A percentile compares a stretch with the other conserved stretches of the same genome.
Evolutionary conservation across 1,284 basidiomycete species (phyloP).

Genomic region (Lignosus rhinocerotis): DNA sequence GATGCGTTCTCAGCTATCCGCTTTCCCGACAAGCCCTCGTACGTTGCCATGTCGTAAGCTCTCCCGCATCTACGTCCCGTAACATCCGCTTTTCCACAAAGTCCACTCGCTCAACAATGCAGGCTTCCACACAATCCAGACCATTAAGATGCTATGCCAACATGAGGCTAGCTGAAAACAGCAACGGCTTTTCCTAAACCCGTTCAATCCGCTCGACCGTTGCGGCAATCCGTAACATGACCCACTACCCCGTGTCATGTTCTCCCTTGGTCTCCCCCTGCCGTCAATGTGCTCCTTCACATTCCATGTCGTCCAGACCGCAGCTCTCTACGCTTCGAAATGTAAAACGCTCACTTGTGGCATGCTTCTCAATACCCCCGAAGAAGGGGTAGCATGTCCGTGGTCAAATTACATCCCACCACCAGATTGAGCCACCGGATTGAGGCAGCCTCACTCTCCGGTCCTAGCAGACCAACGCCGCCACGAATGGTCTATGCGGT

Average conservation of each 20-base stretch:
- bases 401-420: slow-evolving; percentile 14
- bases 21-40: not conserved
- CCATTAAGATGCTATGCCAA: not conserved
- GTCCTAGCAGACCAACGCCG: not conserved
- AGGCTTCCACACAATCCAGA: slow-evolving; percentile 13
- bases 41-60: slow-evolving; percentile 16
- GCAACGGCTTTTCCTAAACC: slow-evolving; percentile 4
- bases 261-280: slow-evolving; percentile 4
- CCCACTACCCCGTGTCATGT: slow-evolving; percentile 2
- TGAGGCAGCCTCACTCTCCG: slow-evolving; percentile 3
- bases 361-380: slow-evolving; percentile 19
- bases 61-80: slow-evolving; percentile 11
- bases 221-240: slow-evolving; percentile 3
- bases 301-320: slow-evolving; percentile 1
- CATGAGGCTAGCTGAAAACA: not conserved
- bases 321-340: slow-evolving; percentile 9
- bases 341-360: not conserved
- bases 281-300: slow-evolving; percentile 7
- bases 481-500: not conserved
- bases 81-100: slow-evolving; percentile 6
- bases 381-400: slow-evolving; percentile 14
- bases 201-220: not conserved
- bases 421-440: not conserved
- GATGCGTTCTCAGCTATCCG: not conserved
- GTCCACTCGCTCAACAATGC: slow-evolving; percentile 1